These are phyloP conservation scores for Fusarium robinianum DNA, from an alignment of 2,329 filamentous ascomycete species.

Conservation along the genomic window DNA sequence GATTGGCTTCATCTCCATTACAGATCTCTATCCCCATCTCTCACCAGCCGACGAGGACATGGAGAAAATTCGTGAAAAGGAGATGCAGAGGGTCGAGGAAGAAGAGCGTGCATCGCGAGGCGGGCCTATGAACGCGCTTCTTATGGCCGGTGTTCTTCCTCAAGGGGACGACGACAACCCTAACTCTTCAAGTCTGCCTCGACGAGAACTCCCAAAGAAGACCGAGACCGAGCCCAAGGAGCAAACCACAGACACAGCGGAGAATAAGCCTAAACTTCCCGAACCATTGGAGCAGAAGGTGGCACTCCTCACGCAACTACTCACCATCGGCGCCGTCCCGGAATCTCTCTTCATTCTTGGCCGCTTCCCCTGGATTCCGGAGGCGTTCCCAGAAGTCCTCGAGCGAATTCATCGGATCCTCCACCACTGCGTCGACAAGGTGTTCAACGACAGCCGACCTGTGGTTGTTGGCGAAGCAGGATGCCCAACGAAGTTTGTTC, in stretches of 20 bases:
- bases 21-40: slow-evolving; percentile 89
- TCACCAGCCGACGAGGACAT: slow-evolving; percentile 85
- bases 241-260: slow-evolving; percentile 46
- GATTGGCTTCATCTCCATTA: slow-evolving; percentile 91
- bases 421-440: slow-evolving; percentile 77
- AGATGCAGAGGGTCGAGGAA: slow-evolving; percentile 76
- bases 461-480: slow-evolving; percentile 37
- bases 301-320: slow-evolving; percentile 77
- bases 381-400: slow-evolving; percentile 80
- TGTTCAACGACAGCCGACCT: slow-evolving; percentile 59
- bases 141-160: slow-evolving; percentile 81
- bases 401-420: slow-evolving; percentile 83
- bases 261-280: slow-evolving; percentile 59
- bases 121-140: slow-evolving; percentile 78
- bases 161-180: slow-evolving; percentile 71
- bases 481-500: slow-evolving; percentile 51
- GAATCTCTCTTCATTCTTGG: slow-evolving; percentile 92
- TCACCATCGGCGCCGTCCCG: slow-evolving; percentile 89
- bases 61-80: slow-evolving; percentile 70
- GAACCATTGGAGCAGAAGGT: slow-evolving; percentile 89
- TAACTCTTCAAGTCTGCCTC: slow-evolving; percentile 44
- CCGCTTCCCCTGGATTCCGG: slow-evolving; percentile 88
- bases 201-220: slow-evolving; percentile 58
- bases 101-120: slow-evolving; percentile 74
- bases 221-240: slow-evolving; percentile 58